Percentiles rank a stretch among this genome's conserved stretches.
Evolutionary conservation across 2,329 filamentous ascomycete species (phyloP).

Genomic region (Fusarium virguliforme): DNA sequence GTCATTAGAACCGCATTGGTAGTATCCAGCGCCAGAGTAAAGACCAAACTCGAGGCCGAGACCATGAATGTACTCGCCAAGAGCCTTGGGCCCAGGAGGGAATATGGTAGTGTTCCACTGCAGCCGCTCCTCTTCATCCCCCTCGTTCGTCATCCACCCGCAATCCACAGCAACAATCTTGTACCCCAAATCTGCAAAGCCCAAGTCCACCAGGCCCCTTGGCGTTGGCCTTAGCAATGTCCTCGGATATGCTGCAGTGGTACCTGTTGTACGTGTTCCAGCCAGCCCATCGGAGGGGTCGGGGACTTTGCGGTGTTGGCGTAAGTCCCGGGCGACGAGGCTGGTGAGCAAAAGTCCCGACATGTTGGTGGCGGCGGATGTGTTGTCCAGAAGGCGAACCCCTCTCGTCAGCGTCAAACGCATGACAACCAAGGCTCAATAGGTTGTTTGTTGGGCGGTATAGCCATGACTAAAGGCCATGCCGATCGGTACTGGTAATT

Average conservation of each 20-base stretch:
- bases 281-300: conserved; percentile 67
- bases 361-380: conserved; percentile 20
- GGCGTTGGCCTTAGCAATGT: conserved; percentile 61
- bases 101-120: conserved; percentile 68
- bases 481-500: background rate
- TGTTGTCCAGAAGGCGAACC: background rate
- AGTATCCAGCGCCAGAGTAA: conserved; percentile 67
- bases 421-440: background rate
- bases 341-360: conserved; percentile 12
- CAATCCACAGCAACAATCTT: conserved; percentile 71
- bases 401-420: background rate
- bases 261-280: conserved; percentile 74
- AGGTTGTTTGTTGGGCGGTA: background rate
- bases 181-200: conserved; percentile 69
- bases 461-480: background rate
- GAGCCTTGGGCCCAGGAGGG: conserved; percentile 65
- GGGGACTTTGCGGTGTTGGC: conserved; percentile 45
- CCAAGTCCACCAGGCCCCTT: conserved; percentile 67
- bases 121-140: conserved; percentile 62
- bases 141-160: conserved; percentile 66
- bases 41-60: conserved; percentile 68
- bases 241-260: conserved; percentile 38
- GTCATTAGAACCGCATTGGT: conserved; percentile 62
- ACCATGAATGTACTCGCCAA: conserved; percentile 66
- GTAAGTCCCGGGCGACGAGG: conserved; percentile 20